A percentile compares a stretch with the other conserved stretches of the same genome.
phyloP scores from a whole-genome alignment of 306 rosid species.

The Citrullus amarus region DNA sequence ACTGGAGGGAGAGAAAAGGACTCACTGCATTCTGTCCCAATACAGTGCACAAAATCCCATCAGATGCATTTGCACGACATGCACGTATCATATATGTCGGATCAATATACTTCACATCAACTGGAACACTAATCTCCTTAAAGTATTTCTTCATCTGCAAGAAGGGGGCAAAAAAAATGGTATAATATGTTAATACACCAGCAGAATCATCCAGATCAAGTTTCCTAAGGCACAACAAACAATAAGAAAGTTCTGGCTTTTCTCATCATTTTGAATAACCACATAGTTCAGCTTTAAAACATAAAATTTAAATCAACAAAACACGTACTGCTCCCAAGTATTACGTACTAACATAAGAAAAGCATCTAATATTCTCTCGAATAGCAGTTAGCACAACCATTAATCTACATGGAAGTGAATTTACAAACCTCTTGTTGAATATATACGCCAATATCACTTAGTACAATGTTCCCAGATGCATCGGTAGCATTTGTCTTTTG shows the following conservation, averaged over 20 bases:
- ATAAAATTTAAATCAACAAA: not conserved
- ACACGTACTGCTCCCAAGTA: not conserved
- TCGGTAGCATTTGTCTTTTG: conserved; percentile 83
- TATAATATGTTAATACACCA: not conserved
- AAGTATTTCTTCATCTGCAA: conserved; percentile 61
- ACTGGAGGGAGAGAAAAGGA: conserved; percentile 9
- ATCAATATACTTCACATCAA: conserved; percentile 89
- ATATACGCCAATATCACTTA: conserved; percentile 81
- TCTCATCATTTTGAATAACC: not conserved
- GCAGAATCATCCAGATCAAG: not conserved
- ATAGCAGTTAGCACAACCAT: not conserved
- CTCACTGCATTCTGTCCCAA: conserved; percentile 97
- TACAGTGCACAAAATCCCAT: conserved; percentile 91
- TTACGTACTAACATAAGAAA: not conserved
- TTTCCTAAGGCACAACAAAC: not conserved
- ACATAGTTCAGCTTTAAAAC: not conserved
- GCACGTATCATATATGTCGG: conserved; percentile 99
- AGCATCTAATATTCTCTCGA: not conserved
- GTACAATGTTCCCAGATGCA: conserved; percentile 83
- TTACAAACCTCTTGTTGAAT: conserved; percentile 91
- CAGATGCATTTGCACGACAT: conserved; percentile 92
- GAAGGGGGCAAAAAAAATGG: not conserved
- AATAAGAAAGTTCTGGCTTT: not conserved
- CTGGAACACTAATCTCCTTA: conserved; percentile 64
- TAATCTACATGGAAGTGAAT: conserved; percentile 1